Evolutionary conservation across 2,329 filamentous ascomycete species (phyloP).

Genomic region (Colletotrichum echinochloae): DNA sequence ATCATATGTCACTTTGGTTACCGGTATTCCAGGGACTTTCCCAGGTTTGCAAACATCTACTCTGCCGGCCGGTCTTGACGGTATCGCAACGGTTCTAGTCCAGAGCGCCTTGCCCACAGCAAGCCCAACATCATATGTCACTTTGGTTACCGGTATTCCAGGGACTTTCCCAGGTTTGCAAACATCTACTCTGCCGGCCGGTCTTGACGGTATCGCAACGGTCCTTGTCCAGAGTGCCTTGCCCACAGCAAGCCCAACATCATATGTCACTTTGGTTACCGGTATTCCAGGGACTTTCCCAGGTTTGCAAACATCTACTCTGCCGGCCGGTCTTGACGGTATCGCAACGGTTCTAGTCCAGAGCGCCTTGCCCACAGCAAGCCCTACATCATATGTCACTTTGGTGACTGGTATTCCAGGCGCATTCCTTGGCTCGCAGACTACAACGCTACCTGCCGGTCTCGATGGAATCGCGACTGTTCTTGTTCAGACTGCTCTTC

Average conservation of each 20-base stretch:
- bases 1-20: too few species aligned
- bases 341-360: background rate
- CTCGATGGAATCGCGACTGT: background rate
- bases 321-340: background rate
- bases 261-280: background rate
- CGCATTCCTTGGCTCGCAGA: background rate
- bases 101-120: background rate
- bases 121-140: background rate
- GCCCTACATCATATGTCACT: background rate
- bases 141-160: background rate
- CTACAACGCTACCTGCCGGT: background rate
- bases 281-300: background rate
- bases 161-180: background rate
- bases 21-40: too few species aligned
- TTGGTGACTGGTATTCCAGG: background rate
- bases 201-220: background rate
- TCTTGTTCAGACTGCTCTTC: background rate
- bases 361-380: background rate
- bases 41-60: too few species aligned
- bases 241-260: background rate
- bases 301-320: background rate
- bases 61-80: too few species aligned
- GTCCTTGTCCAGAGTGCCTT: background rate
- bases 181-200: background rate
- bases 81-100: too few species aligned